Base-by-base conservation (phyloP, 129 eudicot genomes). In the Arctium minus region DNA sequence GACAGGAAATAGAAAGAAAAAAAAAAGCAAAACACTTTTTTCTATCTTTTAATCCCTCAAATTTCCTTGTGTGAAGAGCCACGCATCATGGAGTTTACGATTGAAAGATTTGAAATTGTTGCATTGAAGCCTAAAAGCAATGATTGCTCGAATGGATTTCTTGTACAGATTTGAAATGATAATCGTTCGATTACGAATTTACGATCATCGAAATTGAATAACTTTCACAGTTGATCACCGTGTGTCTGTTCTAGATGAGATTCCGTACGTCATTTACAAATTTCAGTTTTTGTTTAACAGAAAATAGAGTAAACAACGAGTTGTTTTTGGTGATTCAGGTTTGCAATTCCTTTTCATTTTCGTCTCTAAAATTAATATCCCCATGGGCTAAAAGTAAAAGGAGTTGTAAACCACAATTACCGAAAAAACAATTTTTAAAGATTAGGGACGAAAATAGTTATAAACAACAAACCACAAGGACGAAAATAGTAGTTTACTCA, bases 1-100 rank as follows among this genome's bases (percentile, higher is more conserved):
- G 48, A 81, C 68, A 32, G 17, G 35, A 81, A 74, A 81, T 74
- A 68, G 85, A 74, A 64, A 81, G n/a, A 27, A 22, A 7, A 1
- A 32, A 40, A 72, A 18, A 42, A 42, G 2, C 6, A 6, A 2
- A 40, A 40, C 64, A 17, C 15, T 17, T 40, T 74, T 1, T 39
- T 60, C 56, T 68, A 30, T 0, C 65, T 65, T 73, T 40, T 17
- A 39, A 74, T n/a, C 15, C 10, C 62, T 78, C 27, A 12, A 8
- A 37, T 77, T 60, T 60, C 29, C 29, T n/a, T 60, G 68, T 60
- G 68, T 10, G 8, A 62, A n/a, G 33, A 64, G 80, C 50, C 7
- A 33, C 8, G 71, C 27, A 35, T 15, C 33, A n/a, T 60, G 80
- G 17, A 56, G 50, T 46, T 80, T 71, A 18, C 44, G 69, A 69